Evolutionary conservation across 164 flowering plant genomes (phyloP).

Genomic region (Platanus orientalis): DNA sequence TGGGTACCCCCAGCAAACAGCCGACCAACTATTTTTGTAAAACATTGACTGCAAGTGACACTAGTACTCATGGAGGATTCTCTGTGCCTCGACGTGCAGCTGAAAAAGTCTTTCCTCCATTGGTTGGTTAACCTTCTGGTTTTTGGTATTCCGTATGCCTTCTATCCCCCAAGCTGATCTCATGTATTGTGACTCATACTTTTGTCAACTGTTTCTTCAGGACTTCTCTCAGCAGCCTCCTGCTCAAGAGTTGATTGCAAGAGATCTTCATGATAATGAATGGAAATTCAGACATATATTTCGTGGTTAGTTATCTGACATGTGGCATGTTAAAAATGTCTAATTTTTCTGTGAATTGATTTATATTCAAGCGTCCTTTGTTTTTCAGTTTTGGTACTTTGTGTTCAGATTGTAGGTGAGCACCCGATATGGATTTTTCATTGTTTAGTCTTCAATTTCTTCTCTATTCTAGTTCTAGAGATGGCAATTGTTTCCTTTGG

Average conservation of each 20-base stretch:
- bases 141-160: neutral
- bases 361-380: too few relatives aligned
- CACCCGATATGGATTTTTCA: neutral
- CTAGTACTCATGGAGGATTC: conserved; percentile 19
- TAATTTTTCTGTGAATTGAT: too few relatives aligned
- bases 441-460: too few relatives aligned
- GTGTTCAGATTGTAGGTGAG: neutral
- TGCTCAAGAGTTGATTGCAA: conserved; percentile 13
- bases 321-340: too few relatives aligned
- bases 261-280: conserved; percentile 14
- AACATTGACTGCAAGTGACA: conserved; percentile 16
- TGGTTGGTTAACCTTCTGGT: neutral
- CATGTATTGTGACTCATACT: neutral
- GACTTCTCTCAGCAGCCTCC: conserved; percentile 14
- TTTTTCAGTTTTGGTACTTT: neutral
- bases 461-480: too few relatives aligned
- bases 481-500: too few relatives aligned
- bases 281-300: conserved; percentile 16
- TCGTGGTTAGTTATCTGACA: conserved; percentile 5
- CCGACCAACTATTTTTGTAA: conserved; percentile 20
- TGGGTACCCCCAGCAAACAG: conserved; percentile 10
- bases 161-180: neutral
- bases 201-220: neutral
- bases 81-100: conserved; percentile 10
- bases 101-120: conserved; percentile 6